Percentiles rank a stretch among this genome's conserved stretches.
Evolutionary conservation across 192 early-diverging fungal species (phyloP).

Genomic region (Backusella tuberculispora): DNA sequence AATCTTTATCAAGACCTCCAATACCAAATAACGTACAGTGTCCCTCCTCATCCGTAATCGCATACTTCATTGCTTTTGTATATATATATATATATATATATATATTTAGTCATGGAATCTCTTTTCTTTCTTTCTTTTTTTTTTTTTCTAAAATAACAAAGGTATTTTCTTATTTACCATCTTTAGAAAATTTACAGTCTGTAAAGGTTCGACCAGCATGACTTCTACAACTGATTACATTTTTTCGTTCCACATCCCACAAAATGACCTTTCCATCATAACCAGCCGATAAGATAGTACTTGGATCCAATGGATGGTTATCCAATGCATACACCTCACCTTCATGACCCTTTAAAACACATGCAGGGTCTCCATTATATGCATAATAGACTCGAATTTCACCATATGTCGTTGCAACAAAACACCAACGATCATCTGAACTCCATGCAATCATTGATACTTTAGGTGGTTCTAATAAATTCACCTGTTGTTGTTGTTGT

Average conservation of each 20-base stretch:
- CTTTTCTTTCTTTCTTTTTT: too few species aligned
- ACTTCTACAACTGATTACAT: conserved; percentile 23
- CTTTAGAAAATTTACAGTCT: conserved; percentile 74
- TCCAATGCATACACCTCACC: conserved; percentile 75
- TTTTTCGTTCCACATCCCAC: conserved; percentile 62
- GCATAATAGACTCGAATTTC: conserved; percentile 72
- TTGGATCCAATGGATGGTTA: conserved; percentile 71
- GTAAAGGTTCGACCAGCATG: conserved; percentile 62
- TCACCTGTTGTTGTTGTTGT: not conserved
- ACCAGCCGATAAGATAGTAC: conserved; percentile 76
- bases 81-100: not conserved
- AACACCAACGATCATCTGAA: conserved; percentile 65
- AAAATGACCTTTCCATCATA: conserved; percentile 83
- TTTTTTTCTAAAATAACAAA: not conserved
- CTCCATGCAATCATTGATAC: conserved; percentile 76
- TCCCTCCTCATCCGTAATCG: conserved; percentile 71
- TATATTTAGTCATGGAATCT: not conserved
- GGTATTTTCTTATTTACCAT: conserved; percentile 52
- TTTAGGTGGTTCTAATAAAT: conserved; percentile 21
- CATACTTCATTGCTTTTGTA: conserved; percentile 54
- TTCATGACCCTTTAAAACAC: conserved; percentile 60
- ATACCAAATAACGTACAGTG: conserved; percentile 74
- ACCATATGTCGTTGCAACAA: conserved; percentile 72
- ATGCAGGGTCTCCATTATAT: conserved; percentile 57
- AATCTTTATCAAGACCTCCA: conserved; percentile 52